Percentiles rank a stretch among this genome's conserved stretches.
phyloP scores from a whole-genome alignment of 2,329 filamentous ascomycete species.

The Raffaelea albimanens region DNA sequence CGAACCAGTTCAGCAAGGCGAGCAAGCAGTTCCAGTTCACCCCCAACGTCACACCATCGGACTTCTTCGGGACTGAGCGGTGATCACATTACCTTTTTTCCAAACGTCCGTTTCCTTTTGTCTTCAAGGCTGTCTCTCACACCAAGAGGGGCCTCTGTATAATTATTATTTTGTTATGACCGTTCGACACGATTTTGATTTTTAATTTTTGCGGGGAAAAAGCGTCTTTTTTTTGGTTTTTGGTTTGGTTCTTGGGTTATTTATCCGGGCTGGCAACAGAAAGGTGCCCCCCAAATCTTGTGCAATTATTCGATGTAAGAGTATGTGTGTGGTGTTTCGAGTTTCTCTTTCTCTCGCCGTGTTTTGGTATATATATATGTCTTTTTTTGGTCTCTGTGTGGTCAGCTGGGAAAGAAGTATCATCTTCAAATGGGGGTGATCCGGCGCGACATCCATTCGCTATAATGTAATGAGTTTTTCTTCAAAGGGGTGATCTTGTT shows the following conservation, averaged over 20 bases:
- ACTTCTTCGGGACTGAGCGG: constrained; percentile 20
- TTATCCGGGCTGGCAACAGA: background rate
- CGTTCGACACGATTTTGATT: background rate
- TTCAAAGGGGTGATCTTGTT: no score
- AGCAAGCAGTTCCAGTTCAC: constrained; percentile 37
- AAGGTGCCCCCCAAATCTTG: background rate
- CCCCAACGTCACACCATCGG: constrained; percentile 33
- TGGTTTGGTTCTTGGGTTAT: background rate
- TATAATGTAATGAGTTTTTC: no score
- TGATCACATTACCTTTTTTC: constrained; percentile 1
- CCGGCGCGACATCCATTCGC: no score
- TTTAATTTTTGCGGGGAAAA: background rate
- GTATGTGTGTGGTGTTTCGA: background rate
- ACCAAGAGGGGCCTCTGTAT: background rate
- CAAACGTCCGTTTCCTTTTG: background rate
- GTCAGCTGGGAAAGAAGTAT: no score
- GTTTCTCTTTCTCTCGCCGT: background rate
- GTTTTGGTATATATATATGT: background rate
- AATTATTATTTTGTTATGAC: background rate
- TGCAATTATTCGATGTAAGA: background rate
- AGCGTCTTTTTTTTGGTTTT: background rate
- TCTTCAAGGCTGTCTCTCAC: background rate
- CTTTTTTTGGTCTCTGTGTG: no score
- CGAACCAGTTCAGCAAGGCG: constrained; percentile 22
- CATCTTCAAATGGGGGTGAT: no score